Evolutionary conservation across 345 rosid genomes (phyloP).

Genomic region (Physaria fendleri): DNA sequence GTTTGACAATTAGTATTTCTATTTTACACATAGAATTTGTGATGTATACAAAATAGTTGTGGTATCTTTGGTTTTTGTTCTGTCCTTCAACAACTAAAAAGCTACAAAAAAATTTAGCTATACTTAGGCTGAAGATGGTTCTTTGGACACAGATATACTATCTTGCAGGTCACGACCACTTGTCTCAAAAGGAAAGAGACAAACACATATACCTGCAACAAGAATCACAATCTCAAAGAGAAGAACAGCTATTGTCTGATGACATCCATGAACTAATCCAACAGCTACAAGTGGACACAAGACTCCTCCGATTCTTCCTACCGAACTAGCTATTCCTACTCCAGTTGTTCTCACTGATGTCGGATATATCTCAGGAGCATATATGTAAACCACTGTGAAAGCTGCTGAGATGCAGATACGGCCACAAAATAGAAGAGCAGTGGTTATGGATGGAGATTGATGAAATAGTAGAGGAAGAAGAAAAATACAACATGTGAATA

Average conservation of each 20-base stretch:
- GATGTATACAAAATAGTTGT: neutral
- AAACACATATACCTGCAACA: slow-evolving; percentile 56
- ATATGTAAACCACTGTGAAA: slow-evolving; percentile 64
- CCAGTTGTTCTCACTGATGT: slow-evolving; percentile 90
- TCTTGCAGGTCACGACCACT: slow-evolving; percentile 68
- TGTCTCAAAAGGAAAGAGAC: slow-evolving; percentile 75
- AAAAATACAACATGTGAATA: slow-evolving; percentile 62
- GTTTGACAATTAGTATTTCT: no score
- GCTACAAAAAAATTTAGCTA: slow-evolving; percentile 1
- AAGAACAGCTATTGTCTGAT: slow-evolving; percentile 55
- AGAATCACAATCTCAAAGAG: slow-evolving; percentile 57
- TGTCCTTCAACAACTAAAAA: neutral
- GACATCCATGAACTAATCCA: slow-evolving; percentile 74
- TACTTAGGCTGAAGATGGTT: slow-evolving; percentile 11
- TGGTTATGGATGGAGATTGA: slow-evolving; percentile 57
- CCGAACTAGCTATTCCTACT: slow-evolving; percentile 72
- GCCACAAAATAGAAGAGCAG: slow-evolving; percentile 65
- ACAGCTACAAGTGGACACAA: slow-evolving; percentile 85
- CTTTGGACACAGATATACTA: slow-evolving; percentile 26
- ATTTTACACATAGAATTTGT: no score
- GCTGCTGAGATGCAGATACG: slow-evolving; percentile 81
- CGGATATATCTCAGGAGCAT: slow-evolving; percentile 96
- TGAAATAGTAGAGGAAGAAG: slow-evolving; percentile 70
- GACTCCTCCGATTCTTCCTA: slow-evolving; percentile 94
- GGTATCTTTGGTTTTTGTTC: neutral